Evolutionary conservation across 257 asterid genomes (phyloP).

Genomic region (Forsythia viridissima): DNA sequence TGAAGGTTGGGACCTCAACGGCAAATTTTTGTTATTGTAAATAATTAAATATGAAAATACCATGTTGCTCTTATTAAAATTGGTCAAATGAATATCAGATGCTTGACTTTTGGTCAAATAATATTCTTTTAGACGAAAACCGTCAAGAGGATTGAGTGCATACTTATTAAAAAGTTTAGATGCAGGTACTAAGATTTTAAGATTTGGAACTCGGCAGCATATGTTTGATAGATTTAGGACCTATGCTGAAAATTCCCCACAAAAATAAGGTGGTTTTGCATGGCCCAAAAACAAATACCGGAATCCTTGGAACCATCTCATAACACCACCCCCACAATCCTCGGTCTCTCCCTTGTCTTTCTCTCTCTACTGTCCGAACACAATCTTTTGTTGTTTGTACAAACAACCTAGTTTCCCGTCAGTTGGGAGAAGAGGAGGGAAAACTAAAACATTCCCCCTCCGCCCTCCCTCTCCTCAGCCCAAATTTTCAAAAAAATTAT

Average conservation of each 20-base stretch:
- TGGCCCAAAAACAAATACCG: conserved; percentile 9
- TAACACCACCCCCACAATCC: neutral
- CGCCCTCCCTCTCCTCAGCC: neutral
- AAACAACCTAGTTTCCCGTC: conserved; percentile 16
- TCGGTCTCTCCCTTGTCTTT: neutral
- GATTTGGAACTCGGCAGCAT: too few species aligned
- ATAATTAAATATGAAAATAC: too few species aligned
- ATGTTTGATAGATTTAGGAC: too few species aligned
- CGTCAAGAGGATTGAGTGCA: too few species aligned
- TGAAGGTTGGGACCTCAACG: too few species aligned
- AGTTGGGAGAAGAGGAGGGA: conserved; percentile 42
- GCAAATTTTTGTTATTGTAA: too few species aligned
- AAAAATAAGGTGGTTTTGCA: neutral
- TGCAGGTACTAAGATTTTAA: too few species aligned
- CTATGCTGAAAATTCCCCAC: neutral
- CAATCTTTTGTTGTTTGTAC: neutral
- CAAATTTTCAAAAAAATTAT: conserved; percentile 31
- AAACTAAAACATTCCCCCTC: neutral
- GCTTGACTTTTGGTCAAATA: too few species aligned
- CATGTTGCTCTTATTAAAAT: too few species aligned
- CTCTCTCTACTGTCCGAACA: conserved; percentile 1
- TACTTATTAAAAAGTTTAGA: too few species aligned
- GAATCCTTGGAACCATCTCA: conserved; percentile 10
- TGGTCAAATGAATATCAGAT: too few species aligned
- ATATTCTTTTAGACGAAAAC: too few species aligned